Evolutionary conservation across 2,329 filamentous ascomycete genomes (phyloP), one percentile per base, ranked within the genome.

Genomic region (Calonectria pseudoreteaudii): DNA sequence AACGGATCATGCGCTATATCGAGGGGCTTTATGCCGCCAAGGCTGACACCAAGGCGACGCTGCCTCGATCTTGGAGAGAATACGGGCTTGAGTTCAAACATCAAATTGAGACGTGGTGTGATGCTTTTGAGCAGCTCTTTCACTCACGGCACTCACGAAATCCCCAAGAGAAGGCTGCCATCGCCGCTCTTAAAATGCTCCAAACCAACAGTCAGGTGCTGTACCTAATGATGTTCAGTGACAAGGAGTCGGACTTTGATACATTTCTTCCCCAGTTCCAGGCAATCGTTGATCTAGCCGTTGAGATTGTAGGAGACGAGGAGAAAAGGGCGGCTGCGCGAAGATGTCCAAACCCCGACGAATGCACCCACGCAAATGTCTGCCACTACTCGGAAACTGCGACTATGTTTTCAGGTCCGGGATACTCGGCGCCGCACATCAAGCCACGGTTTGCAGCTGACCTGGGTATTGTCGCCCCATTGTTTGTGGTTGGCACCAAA

Each of bases 401-500:
- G 76, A 47, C 85, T 84, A 66, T 84, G 83, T 68, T 87, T 86
- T 73, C 78, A 11, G 84, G 83, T 13, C 84, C 85, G 11, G 84
- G 86, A 53, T 84, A 85, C 38, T 88, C 87, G 71, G 85, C 85
- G 9, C 84, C 88, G 0, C 89, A 91, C 76, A 88, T 91, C 79
- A 91, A 90, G 80, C 88, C 90, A 1, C 90, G 89, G 76, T 94
- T 94, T 81, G 91, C 90, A 53, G 88, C 92, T 30, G 91, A 93
- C 66, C 82, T 92, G 14, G 92, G 92, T 23, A 90, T 94, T 69
- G 87, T 94, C 6, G 90, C 91, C 4, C 91, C 91, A 0, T 86
- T 94, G 1, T 93, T 91, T 75, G 88, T 93, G 7, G 90, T 92
- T n/a, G 92, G 90, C 9, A 93, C 90, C 9, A 93, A 93, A 79